Evolutionary conservation across 2,329 filamentous ascomycete genomes (phyloP).

Genomic region (Calonectria pseudoreteaudii): DNA sequence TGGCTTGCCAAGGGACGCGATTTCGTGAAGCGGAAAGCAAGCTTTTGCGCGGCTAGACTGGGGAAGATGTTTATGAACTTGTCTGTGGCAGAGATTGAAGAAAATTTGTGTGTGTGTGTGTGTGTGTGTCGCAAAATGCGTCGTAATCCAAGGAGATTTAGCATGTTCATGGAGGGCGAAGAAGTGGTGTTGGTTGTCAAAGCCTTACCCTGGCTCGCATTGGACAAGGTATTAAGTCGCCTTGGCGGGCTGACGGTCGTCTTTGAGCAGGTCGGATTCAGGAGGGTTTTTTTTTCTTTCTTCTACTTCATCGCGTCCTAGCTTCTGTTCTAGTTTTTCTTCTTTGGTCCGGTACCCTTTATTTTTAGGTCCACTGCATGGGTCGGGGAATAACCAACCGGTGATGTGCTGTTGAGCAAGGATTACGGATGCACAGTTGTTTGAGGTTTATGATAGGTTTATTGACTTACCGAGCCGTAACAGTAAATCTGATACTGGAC

Average conservation of each 20-base stretch:
- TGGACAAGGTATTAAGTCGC: background rate
- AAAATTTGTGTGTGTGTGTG: background rate
- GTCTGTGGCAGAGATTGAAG: no score
- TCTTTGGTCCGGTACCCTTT: background rate
- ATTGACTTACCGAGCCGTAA: slow-evolving; percentile 3
- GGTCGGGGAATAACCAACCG: slow-evolving; percentile 26
- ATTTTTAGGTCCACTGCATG: slow-evolving; percentile 4
- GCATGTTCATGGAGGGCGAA: background rate
- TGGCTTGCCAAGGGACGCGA: background rate
- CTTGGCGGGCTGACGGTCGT: background rate
- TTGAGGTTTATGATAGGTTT: slow-evolving; percentile 14
- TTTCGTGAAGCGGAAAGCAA: background rate
- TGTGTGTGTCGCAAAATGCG: background rate
- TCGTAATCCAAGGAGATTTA: background rate
- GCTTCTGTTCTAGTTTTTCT: background rate
- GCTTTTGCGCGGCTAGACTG: no score
- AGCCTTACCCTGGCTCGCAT: background rate
- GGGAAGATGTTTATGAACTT: background rate
- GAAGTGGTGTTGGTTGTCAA: background rate
- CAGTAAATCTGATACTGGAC: slow-evolving; percentile 18
- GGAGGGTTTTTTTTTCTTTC: background rate
- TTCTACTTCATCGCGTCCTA: background rate
- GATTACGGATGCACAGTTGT: slow-evolving; percentile 17
- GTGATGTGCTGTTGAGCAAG: slow-evolving; percentile 18
- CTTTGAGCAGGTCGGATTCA: background rate